These are phyloP conservation scores for Pseudogymnoascus sp. DNA, from an alignment of 2,329 filamentous ascomycete species.

Conservation along the genomic window DNA sequence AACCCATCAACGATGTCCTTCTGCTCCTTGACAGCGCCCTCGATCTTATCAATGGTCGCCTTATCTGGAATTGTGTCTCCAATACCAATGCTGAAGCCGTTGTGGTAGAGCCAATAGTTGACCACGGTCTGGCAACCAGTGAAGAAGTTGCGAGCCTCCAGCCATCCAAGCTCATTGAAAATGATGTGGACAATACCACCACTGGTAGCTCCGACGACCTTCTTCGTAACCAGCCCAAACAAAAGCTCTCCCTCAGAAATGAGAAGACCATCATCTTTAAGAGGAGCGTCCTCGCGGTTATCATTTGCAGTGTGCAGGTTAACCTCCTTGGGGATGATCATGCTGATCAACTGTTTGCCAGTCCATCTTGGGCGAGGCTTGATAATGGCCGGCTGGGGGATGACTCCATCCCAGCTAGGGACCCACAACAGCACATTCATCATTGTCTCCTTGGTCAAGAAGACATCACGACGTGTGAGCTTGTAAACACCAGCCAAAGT, in stretches of 20 bases:
- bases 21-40: constrained; percentile 71
- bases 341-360: constrained; percentile 93
- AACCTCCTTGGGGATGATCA: constrained; percentile 82
- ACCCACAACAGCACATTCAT: constrained; percentile 99
- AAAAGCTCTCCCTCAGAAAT: constrained; percentile 84
- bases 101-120: constrained; percentile 94
- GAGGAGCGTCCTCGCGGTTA: constrained; percentile 51
- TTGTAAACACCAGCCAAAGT: constrained; percentile 96
- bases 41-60: constrained; percentile 75
- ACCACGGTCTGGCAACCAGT: constrained; percentile 92
- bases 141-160: constrained; percentile 87
- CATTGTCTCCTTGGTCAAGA: constrained; percentile 81
- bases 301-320: constrained; percentile 67
- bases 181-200: constrained; percentile 93
- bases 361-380: constrained; percentile 94
- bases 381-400: constrained; percentile 87
- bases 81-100: constrained; percentile 96
- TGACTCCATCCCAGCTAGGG: constrained; percentile 91
- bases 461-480: constrained; percentile 85
- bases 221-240: constrained; percentile 88
- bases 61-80: constrained; percentile 95
- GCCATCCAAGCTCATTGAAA: constrained; percentile 87
- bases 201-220: constrained; percentile 81
- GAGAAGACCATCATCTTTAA: constrained; percentile 71
- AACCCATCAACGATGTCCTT: constrained; percentile 75